Evolutionary conservation across 176 grass and related monocot species (phyloP), one percentile per base, ranked within the genome.

Genomic region (Phragmites australis): DNA sequence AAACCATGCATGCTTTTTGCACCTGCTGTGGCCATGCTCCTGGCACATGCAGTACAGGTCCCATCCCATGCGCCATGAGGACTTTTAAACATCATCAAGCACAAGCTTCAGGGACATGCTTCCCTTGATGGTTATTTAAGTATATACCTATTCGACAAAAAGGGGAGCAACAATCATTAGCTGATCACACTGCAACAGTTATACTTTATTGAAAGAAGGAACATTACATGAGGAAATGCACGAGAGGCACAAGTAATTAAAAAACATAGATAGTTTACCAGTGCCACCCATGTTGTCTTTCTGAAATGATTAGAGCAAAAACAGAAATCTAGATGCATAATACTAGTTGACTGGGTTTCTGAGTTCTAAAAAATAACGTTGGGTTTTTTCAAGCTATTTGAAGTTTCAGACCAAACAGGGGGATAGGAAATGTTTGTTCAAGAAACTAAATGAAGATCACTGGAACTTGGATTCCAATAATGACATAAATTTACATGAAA

Each of bases 11-110:
- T 6, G 34, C 26, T 9, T 47, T 43, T 81, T 53, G 82, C 70
- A 70, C 72, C 72, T 85, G 72, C 18, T 64, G 77, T 19, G 71
- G 78, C 55, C 82, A 70, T 85, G 87, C 77, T 85, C 65, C 44
- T 37, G 45, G 26, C 48, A 17, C 53, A 68, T 46, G 46, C 37
- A 81, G 83, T 72, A 59, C 74, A 70, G 77, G 65, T 5, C 37
- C 83, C 83, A 42, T 82, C 88, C 73, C 88, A 86, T 82, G 83
- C 88, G 78, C 83, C 83, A 89, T 82, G 83, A 89, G 83, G 58
- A 58, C 83, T 82, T 89, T 67, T 52, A 56, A 89, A 82, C 88
- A 86, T 78, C 78, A 86, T 89, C 78, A 82, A 77, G 40, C 65
- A 42, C 65, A 72, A 70, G 65, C 81, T 69, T 75, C 75, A 51